Conservation (phyloP, 371 early-diverging fungal genomes). For the Mucor indicus region DNA sequence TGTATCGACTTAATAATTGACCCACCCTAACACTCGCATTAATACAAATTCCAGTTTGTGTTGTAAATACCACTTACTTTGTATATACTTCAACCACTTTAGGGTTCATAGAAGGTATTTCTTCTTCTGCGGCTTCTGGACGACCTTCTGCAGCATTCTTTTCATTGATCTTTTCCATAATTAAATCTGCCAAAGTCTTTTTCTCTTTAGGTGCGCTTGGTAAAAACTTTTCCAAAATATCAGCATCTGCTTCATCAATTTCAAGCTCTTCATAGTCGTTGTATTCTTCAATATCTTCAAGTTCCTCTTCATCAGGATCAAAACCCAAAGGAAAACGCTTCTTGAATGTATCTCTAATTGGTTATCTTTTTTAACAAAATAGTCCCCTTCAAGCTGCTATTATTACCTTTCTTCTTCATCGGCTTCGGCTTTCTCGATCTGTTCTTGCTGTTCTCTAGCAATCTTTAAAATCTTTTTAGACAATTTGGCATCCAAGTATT, state of each 20-base stretch:
- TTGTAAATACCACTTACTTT: slow-evolving; percentile 75
- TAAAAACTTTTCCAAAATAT: slow-evolving; percentile 85
- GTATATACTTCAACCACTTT: slow-evolving; percentile 94
- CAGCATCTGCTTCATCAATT: slow-evolving; percentile 74
- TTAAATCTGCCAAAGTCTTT: slow-evolving; percentile 88
- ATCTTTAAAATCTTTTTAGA: slow-evolving; percentile 86
- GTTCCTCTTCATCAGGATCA: slow-evolving; percentile 50
- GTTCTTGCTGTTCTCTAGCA: slow-evolving; percentile 88
- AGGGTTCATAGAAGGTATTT: slow-evolving; percentile 68
- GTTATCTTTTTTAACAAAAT: background rate
- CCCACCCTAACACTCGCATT: slow-evolving; percentile 65
- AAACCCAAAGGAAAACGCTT: slow-evolving; percentile 34
- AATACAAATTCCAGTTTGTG: background rate
- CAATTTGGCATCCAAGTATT: slow-evolving; percentile 84
- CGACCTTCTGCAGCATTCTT: slow-evolving; percentile 53
- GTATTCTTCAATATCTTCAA: slow-evolving; percentile 58
- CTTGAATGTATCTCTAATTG: slow-evolving; percentile 2
- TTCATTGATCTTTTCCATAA: slow-evolving; percentile 90
- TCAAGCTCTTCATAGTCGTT: slow-evolving; percentile 57
- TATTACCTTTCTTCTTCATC: slow-evolving; percentile 32
- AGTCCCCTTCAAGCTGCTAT: background rate
- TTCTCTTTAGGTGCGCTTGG: slow-evolving; percentile 79
- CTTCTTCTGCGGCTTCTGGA: slow-evolving; percentile 36
- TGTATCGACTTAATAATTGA: slow-evolving; percentile 85
- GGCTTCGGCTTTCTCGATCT: slow-evolving; percentile 54